Evolutionary conservation across 805 yeast genomes (phyloP).

Genomic region (Maudiozyma saulgeensis): DNA sequence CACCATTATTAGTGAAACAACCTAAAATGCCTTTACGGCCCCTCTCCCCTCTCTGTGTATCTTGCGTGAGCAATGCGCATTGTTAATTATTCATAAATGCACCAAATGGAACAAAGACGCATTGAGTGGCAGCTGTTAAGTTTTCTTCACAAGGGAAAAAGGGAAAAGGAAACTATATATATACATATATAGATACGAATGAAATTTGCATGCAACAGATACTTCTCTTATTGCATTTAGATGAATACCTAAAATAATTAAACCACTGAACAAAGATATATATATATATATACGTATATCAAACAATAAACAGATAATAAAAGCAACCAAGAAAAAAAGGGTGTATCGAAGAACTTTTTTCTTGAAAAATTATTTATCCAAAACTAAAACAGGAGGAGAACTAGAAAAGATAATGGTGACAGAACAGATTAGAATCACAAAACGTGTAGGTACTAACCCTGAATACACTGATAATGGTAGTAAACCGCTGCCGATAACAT

Average conservation of each 20-base stretch:
- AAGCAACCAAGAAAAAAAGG: too few relatives aligned
- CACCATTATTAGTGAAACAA: too few relatives aligned
- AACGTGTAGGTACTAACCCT: background rate
- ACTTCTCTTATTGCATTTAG: too few relatives aligned
- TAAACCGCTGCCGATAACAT: conserved; percentile 1
- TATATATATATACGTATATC: background rate
- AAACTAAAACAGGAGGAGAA: too few relatives aligned
- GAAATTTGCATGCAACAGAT: too few relatives aligned
- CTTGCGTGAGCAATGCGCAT: background rate
- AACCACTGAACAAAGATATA: too few relatives aligned
- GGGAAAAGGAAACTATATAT: background rate
- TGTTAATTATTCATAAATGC: background rate
- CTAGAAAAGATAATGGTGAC: background rate
- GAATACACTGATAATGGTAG: background rate
- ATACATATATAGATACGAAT: background rate
- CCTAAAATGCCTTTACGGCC: too few relatives aligned
- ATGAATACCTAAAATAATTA: too few relatives aligned
- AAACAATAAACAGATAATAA: too few relatives aligned
- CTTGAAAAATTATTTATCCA: too few relatives aligned
- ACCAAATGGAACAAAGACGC: background rate
- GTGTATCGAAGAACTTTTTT: too few relatives aligned
- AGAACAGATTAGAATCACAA: conserved; percentile 1
- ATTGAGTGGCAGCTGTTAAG: background rate
- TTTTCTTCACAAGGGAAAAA: background rate
- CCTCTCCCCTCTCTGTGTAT: too few relatives aligned